phyloP scores from a whole-genome alignment of 768 basidiomycete genomes.

The Agrocybe praecox region DNA sequence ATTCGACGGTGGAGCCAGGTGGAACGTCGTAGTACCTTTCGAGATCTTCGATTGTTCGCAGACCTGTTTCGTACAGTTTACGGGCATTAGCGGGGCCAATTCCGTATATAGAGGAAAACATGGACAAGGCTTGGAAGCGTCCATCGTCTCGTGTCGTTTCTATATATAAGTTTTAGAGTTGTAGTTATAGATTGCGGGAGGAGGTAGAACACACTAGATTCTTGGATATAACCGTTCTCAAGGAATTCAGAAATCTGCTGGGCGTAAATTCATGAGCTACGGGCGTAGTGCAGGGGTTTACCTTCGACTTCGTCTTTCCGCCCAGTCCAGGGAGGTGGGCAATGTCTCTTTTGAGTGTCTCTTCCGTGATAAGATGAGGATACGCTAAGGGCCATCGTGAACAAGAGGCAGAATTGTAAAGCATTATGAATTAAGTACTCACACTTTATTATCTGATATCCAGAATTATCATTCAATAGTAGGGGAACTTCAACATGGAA shows the following conservation, averaged over 20 bases:
- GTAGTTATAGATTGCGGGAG: slow-evolving; percentile 21
- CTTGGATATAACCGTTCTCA: slow-evolving; percentile 53
- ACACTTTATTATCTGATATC: slow-evolving; percentile 32
- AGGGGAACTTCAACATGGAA: background rate
- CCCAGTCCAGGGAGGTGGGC: slow-evolving; percentile 49
- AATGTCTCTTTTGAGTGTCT: slow-evolving; percentile 39
- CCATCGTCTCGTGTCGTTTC: slow-evolving; percentile 47
- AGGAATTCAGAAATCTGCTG: slow-evolving; percentile 66
- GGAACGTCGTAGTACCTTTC: slow-evolving; percentile 63
- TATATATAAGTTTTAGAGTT: slow-evolving; percentile 20
- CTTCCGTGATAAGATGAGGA: slow-evolving; percentile 42
- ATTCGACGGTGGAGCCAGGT: slow-evolving; percentile 14
- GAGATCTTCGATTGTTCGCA: slow-evolving; percentile 72
- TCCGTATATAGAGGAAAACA: slow-evolving; percentile 68
- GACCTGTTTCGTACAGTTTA: slow-evolving; percentile 61
- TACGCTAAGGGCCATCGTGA: slow-evolving; percentile 39
- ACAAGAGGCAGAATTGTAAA: background rate
- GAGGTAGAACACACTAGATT: slow-evolving; percentile 49
- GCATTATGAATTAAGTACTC: background rate
- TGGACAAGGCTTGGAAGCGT: slow-evolving; percentile 57
- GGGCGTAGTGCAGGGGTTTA: slow-evolving; percentile 12
- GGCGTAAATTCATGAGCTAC: background rate
- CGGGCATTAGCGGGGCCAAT: slow-evolving; percentile 76
- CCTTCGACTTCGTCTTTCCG: slow-evolving; percentile 54
- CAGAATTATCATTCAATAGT: background rate